These are phyloP conservation scores for Metschnikowia hibisci DNA, from an alignment of 805 yeast genomes.

Conservation along the genomic window DNA sequence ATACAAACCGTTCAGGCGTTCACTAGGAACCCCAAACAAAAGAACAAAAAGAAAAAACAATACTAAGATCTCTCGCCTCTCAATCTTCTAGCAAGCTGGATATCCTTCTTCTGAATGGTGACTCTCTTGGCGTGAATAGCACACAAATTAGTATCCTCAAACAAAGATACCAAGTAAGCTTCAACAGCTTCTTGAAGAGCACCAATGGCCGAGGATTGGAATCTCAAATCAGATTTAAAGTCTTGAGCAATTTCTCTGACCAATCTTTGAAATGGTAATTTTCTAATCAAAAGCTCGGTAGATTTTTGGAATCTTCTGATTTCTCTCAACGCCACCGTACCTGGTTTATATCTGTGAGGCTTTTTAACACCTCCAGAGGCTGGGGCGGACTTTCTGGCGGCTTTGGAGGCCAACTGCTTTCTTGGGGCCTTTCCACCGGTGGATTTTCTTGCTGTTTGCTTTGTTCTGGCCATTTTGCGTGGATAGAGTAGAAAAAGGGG, in stretches of 20 bases:
- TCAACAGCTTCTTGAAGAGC: conserved; percentile 46
- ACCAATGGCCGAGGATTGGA: conserved; percentile 45
- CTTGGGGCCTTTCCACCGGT: conserved; percentile 49
- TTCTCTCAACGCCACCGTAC: conserved; percentile 48
- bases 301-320: conserved; percentile 46
- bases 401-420: conserved; percentile 47
- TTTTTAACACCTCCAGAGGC: conserved; percentile 45
- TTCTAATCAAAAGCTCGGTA: conserved; percentile 44
- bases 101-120: conserved; percentile 45
- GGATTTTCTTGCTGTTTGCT: conserved; percentile 46
- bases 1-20: not conserved
- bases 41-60: not conserved
- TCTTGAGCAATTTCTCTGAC: conserved; percentile 47
- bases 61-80: conserved; percentile 42
- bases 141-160: conserved; percentile 46
- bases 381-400: conserved; percentile 47
- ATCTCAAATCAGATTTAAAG: conserved; percentile 44
- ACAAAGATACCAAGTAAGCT: conserved; percentile 44
- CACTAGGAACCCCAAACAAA: not conserved
- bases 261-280: conserved; percentile 46
- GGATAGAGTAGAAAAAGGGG: not conserved
- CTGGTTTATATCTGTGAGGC: conserved; percentile 49
- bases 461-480: conserved; percentile 40
- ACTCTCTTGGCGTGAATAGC: conserved; percentile 44
- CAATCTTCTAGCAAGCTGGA: conserved; percentile 46